Conservation (phyloP, 176 grass and related monocot species). For the Dendrocalamus sinicus region DNA sequence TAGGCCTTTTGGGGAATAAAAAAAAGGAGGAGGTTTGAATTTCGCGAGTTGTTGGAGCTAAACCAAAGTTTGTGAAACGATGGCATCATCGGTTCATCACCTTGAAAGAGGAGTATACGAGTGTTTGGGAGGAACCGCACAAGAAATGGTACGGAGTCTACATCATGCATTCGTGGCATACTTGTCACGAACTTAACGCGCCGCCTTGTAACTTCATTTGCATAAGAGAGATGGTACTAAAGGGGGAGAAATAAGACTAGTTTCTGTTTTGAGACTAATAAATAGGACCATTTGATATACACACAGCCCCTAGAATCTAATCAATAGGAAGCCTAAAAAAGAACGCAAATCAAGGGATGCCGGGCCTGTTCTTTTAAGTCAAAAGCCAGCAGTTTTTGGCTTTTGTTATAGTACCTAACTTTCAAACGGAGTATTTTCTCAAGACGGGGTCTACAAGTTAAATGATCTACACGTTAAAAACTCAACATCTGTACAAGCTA, state of each 20-base stretch:
- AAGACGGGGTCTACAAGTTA: too few relatives aligned
- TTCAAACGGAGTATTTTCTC: too few relatives aligned
- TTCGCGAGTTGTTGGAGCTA: slow-evolving; percentile 22
- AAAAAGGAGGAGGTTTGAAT: neutral
- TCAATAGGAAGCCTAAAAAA: neutral
- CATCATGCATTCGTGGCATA: slow-evolving; percentile 18
- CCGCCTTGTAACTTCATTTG: neutral
- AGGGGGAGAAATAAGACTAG: neutral
- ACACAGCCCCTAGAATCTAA: neutral
- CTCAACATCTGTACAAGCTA: too few relatives aligned
- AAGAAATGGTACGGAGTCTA: neutral
- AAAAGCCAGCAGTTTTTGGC: too few relatives aligned
- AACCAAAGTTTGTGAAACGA: neutral
- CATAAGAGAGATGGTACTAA: neutral
- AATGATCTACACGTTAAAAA: too few relatives aligned
- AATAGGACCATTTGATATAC: neutral
- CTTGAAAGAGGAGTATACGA: neutral
- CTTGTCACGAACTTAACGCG: neutral
- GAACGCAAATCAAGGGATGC: neutral
- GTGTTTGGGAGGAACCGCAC: neutral
- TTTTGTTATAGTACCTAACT: too few relatives aligned
- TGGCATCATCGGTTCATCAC: slow-evolving; percentile 4
- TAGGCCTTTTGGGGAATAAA: neutral
- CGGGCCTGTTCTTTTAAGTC: too few relatives aligned
- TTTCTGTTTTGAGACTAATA: neutral